These are phyloP conservation scores for Tetrastigma voinierianum DNA, from an alignment of 164 flowering plant genomes.

Conservation along the genomic window DNA sequence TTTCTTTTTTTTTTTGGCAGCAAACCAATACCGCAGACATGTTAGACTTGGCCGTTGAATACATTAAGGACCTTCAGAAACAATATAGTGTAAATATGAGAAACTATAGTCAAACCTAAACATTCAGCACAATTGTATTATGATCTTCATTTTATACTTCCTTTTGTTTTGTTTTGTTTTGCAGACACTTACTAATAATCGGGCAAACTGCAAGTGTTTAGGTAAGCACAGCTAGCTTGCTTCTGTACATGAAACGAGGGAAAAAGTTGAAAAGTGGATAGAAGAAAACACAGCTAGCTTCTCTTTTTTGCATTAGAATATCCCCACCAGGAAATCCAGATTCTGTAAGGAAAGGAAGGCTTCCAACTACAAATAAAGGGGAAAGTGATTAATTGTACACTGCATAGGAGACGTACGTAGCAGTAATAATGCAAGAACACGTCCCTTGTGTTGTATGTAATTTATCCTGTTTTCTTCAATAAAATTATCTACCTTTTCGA, in stretches of 20 bases:
- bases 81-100: constrained; percentile 42
- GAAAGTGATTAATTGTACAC: constrained; percentile 17
- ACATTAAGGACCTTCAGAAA: constrained; percentile 61
- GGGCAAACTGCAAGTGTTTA: constrained; percentile 58
- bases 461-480: neutral
- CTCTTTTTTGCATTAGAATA: neutral
- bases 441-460: constrained; percentile 6
- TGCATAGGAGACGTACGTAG: constrained; percentile 7
- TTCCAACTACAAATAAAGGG: constrained; percentile 6
- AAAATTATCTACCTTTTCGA: too few relatives aligned
- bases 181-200: constrained; percentile 44
- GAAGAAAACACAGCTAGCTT: constrained; percentile 9
- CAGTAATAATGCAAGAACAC: neutral
- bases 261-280: constrained; percentile 4
- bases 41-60: constrained; percentile 65
- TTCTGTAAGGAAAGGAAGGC: constrained; percentile 18
- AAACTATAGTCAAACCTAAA: neutral
- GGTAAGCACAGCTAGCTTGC: constrained; percentile 23
- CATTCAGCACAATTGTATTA: neutral
- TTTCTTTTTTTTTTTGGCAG: constrained; percentile 27
- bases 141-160: neutral
- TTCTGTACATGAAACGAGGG: constrained; percentile 14
- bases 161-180: constrained; percentile 6
- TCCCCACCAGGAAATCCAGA: constrained; percentile 5
- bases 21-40: constrained; percentile 74